Conservation (phyloP, 179 eudicot genomes). For the Vitellaria paradoxa region DNA sequence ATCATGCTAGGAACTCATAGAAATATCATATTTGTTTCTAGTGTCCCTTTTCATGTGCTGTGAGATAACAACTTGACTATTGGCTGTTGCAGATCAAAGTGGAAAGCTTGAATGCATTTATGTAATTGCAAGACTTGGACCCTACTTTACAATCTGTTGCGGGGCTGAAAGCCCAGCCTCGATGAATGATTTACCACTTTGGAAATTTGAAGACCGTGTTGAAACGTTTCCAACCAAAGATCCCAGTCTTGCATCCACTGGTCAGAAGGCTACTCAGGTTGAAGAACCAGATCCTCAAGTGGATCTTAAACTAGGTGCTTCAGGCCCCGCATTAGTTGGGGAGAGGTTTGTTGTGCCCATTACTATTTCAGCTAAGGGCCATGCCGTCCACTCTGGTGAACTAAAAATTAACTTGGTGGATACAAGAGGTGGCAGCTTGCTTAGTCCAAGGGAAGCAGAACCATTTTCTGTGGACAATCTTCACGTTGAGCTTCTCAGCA, state of each 20-base stretch:
- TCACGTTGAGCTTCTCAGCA: slow-evolving; percentile 82
- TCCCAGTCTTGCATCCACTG: slow-evolving; percentile 74
- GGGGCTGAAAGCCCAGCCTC: slow-evolving; percentile 95
- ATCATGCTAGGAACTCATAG: background rate
- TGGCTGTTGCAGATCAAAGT: slow-evolving; percentile 65
- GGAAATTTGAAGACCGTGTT: slow-evolving; percentile 85
- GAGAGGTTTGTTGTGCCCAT: slow-evolving; percentile 82
- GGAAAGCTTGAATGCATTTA: slow-evolving; percentile 96
- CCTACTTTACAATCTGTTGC: slow-evolving; percentile 76
- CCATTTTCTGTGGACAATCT: slow-evolving; percentile 54
- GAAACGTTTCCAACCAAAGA: slow-evolving; percentile 84
- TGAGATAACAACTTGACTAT: background rate
- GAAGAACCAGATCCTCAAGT: slow-evolving; percentile 95
- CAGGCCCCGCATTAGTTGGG: slow-evolving; percentile 89
- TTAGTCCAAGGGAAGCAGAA: slow-evolving; percentile 87
- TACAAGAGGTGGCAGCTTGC: slow-evolving; percentile 88
- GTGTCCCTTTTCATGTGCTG: background rate
- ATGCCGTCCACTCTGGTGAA: slow-evolving; percentile 73
- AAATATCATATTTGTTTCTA: background rate
- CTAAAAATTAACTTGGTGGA: slow-evolving; percentile 92
- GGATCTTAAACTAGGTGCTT: slow-evolving; percentile 62
- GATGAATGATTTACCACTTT: slow-evolving; percentile 79
- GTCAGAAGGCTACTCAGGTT: slow-evolving; percentile 82
- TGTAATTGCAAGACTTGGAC: slow-evolving; percentile 67
- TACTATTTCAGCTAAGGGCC: slow-evolving; percentile 70